phyloP scores from a whole-genome alignment of 225 moss, liverwort and hornwort genomes.

The Bryum argenteum region DNA sequence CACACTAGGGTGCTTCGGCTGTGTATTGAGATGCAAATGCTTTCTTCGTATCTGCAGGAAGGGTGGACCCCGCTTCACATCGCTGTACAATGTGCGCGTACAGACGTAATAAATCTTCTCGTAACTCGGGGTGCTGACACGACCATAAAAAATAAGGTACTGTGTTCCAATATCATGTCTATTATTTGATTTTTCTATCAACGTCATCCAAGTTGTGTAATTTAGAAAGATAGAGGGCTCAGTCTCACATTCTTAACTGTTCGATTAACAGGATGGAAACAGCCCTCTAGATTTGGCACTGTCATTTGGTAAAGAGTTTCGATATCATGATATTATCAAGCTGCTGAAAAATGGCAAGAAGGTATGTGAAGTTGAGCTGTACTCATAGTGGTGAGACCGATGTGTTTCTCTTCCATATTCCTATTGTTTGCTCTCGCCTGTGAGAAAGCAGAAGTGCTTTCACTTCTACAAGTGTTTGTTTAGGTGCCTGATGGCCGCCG shows the following conservation, averaged over 20 bases:
- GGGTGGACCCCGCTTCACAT: constrained; percentile 95
- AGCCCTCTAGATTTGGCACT: constrained; percentile 76
- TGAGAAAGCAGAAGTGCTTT: constrained; percentile 12
- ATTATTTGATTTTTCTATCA: constrained; percentile 11
- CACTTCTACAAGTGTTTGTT: not conserved
- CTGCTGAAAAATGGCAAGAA: constrained; percentile 58
- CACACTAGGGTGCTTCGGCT: constrained; percentile 3
- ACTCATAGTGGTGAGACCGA: not conserved
- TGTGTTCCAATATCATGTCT: constrained; percentile 6
- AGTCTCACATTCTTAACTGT: constrained; percentile 29
- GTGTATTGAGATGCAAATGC: constrained; percentile 18
- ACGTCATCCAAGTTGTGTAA: not conserved
- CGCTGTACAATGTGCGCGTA: constrained; percentile 81
- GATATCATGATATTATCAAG: constrained; percentile 76
- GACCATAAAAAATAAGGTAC: constrained; percentile 57
- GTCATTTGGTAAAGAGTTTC: constrained; percentile 77
- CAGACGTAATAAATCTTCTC: constrained; percentile 71
- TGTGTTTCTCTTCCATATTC: not conserved
- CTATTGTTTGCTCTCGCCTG: constrained; percentile 14
- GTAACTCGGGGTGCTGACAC: constrained; percentile 76
- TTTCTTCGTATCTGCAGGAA: constrained; percentile 45
- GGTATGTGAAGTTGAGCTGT: constrained; percentile 38
- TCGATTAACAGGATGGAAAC: constrained; percentile 62
- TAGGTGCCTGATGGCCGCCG: constrained; percentile 7
- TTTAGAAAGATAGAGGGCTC: constrained; percentile 12